Evolutionary conservation across 2,329 filamentous ascomycete species (phyloP), one percentile per base, ranked within the genome.

Genomic region (Paraconiothyrium sp.): DNA sequence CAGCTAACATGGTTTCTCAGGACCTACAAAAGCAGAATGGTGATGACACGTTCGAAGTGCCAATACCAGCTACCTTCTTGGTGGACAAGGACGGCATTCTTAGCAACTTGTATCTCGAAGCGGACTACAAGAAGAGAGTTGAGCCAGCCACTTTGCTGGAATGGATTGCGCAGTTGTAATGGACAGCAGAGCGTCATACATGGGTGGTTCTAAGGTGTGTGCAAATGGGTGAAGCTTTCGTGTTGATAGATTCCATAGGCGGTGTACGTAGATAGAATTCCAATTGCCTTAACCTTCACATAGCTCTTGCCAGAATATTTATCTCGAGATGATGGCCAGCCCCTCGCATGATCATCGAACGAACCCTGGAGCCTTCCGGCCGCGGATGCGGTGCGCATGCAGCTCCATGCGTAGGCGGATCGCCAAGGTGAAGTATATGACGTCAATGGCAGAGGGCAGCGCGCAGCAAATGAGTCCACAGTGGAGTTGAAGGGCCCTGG

Each of bases 31-130:
- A 60, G 34, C 37, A 48, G 20, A 63, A 59, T 46, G 60, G 57
- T 3, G 57, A 60, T 55, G 57, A 49, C 27, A 59, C 60, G 13
- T 49, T 54, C 7, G 60, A 63, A 39, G 57, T 63, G 20, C 57
- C 57, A 9, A 32, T 60, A 3, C 60, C 60, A 7, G 57, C 57
- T 16, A 63, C 57, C 6, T 54, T 59, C 13, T 37, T 63, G 34
- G 32, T 60, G 2, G 47, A 30, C 13, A 48, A 54, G 48, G 57
- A 57, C 16, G 60, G 57, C 13, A 20, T 55, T 16, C 54, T 63
- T 6, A 57, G 37, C 47, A 63, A 60, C 35, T 27, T 57, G 20
- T 63, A 54, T 27, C 27, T 63, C 30, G 60, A 63, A 22, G 24
- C 46, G 30, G 60, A 60, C 34, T 63, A 57, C 35, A 59, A 35